Base-by-base conservation (phyloP, 2,329 filamentous ascomycete genomes). In the Cercospora nicotianae region DNA sequence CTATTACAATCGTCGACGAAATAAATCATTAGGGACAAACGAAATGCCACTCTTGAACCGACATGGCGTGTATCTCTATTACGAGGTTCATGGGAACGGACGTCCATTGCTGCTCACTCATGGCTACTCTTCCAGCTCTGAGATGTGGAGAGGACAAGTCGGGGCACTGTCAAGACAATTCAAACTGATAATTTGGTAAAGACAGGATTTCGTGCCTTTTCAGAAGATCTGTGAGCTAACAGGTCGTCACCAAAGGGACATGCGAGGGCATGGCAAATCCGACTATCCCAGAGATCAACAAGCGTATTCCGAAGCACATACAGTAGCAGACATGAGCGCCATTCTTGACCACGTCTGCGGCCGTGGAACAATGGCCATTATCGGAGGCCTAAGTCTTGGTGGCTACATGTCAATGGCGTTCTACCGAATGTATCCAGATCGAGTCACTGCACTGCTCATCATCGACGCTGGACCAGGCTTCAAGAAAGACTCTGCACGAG, bases 341-440 rank as follows among this genome's bases (percentile, higher is more conserved):
- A 67, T 76, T 10, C 70, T 76, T 7, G 70, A 73, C 33, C 42
- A 67, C 28, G 70, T 72, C 10, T 70, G 71, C 62, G 71, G 70
- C 18, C 12, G 45, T 5, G 65, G 67, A 5, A 68, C 62, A 13
- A 63, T 58, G 23, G 73, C 72, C 3, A 72, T 76, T 9, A 68
- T 76, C 9, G 74, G 75, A 18, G 73, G 75, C 16, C 63, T 75
- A 26, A 72, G 71, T 58, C 69, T 76, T 7, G 75, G 75, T 16
- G 74, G 75, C 10, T 75, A 75, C 58, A 75, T 75, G 74, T 74
- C 72, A 26, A 62, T 75, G 60, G 73, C 74, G 5, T 75, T 75
- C 64, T 72, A 74, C 33, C 68, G 69, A 10, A 67, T 69, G 33
- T 69, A 75, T 65, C 69, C 74, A 1, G 39, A 71, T 18, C 66